Base-by-base conservation (phyloP, 75 land plant species). In the Cryptomeria japonica region DNA sequence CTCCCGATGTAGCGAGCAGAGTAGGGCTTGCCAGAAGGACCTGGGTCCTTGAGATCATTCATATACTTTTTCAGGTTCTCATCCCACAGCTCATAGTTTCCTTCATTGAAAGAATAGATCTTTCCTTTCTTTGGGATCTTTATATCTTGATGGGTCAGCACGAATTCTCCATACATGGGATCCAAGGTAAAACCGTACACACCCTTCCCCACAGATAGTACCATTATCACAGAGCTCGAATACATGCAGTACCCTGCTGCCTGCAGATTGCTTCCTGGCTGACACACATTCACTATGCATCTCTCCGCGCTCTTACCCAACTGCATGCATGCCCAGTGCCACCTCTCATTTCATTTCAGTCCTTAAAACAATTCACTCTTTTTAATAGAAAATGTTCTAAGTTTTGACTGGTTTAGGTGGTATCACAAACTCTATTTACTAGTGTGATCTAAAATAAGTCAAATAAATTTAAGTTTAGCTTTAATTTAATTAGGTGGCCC, bases 201-300 rank as follows among this genome's bases (percentile, higher is more conserved):
- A 1, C 99, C 99, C 31, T 91, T 91, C 8, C 99, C 99, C 19
- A 97, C 88, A 9, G 98, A 90, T 37, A 97, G 86, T 64, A 95
- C 98, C 78, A 97, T 89, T 79, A 97, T 96, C 46, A 96, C 87
- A 0, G 99, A 97, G 94, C 99, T 97, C 10, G 97, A 97, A 89
- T 97, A 97, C 97, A 97, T 96, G 96, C 99, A 97, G 93, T 97
- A 97, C n/a, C 99, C 99, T 2, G 99, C 97, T 3, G 99, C 92
- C 39, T 96, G 92, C 22, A 97, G 91, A 89, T 97, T 97, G 90
- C 83, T 95, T 18, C 97, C 97, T 31, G 99, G 99, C 77, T 97
- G 99, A 89, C 99, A 97, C 32, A 97, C 99, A 85, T 90, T 95
- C 51, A 97, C 91, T 22, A 97, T 90, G 80, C 99, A 97, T 72